Percentiles rank a stretch among this genome's conserved stretches.
phyloP scores from a whole-genome alignment of 345 rosid genomes.

The Jatropha curcas region DNA sequence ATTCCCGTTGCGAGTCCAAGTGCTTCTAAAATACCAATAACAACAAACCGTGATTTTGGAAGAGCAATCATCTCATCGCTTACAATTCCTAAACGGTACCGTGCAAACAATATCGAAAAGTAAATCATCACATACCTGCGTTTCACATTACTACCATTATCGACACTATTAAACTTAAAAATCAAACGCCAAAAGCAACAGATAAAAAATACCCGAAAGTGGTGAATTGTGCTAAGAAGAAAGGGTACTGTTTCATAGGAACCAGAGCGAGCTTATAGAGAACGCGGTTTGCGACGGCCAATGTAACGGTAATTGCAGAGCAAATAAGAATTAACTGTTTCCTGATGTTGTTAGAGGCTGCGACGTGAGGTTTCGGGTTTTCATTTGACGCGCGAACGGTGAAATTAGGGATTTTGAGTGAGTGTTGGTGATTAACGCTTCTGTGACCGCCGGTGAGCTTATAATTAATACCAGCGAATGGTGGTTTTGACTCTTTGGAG shows the following conservation, averaged over 20 bases:
- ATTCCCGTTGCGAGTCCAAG: conserved; percentile 79
- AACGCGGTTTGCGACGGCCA: conserved; percentile 84
- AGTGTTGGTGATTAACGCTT: not conserved
- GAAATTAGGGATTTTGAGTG: conserved; percentile 19
- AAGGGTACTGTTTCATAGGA: conserved; percentile 83
- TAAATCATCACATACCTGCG: conserved; percentile 73
- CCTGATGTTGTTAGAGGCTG: conserved; percentile 22
- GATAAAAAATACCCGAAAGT: conserved; percentile 63
- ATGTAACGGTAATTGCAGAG: conserved; percentile 46
- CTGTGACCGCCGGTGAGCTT: conserved; percentile 18
- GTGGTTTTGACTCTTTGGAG: not conserved
- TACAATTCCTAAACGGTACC: conserved; percentile 69
- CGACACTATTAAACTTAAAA: not conserved
- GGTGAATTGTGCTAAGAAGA: conserved; percentile 81
- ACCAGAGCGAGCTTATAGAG: conserved; percentile 94
- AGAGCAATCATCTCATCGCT: conserved; percentile 66
- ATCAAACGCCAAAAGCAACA: not conserved
- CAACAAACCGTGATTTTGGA: conserved; percentile 67
- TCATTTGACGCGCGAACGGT: conserved; percentile 38
- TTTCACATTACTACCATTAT: not conserved
- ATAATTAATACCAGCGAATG: not conserved
- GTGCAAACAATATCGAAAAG: conserved; percentile 51
- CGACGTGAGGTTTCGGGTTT: not conserved
- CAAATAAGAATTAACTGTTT: conserved; percentile 35
- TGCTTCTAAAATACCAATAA: conserved; percentile 76